Conservation (phyloP, 192 early-diverging fungal species). For the Backusella liffmaniae region DNA sequence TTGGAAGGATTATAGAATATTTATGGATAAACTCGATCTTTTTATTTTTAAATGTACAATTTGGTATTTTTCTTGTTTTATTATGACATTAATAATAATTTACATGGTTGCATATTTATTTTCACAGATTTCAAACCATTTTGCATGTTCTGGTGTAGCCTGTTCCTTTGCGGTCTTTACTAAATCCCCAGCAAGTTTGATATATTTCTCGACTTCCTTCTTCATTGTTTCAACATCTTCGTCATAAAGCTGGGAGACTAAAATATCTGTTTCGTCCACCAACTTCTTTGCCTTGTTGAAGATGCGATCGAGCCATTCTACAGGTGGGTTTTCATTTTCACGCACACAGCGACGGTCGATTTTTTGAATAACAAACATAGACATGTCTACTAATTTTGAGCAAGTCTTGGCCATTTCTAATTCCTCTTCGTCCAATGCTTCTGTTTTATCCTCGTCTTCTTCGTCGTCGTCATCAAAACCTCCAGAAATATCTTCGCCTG, state of each 20-base stretch:
- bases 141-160: conserved; percentile 17
- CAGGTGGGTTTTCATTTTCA: neutral
- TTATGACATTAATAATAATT: neutral
- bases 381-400: conserved; percentile 18
- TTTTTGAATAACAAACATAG: conserved; percentile 22
- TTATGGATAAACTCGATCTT: neutral
- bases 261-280: conserved; percentile 27
- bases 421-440: conserved; percentile 10
- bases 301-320: conserved; percentile 9
- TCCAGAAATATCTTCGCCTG: conserved; percentile 7
- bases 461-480: conserved; percentile 20
- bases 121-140: conserved; percentile 26
- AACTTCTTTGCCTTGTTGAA: neutral
- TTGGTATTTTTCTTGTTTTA: neutral
- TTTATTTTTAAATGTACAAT: neutral
- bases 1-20: no score
- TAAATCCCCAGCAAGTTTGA: conserved; percentile 1
- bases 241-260: conserved; percentile 30
- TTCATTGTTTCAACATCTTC: conserved; percentile 21
- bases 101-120: conserved; percentile 14
- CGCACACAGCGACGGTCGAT: conserved; percentile 21
- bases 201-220: conserved; percentile 10
- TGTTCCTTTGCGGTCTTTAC: conserved; percentile 17
- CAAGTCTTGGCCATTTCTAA: conserved; percentile 14
- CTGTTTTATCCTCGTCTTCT: conserved; percentile 18